A percentile compares a stretch with the other conserved stretches of the same genome.
phyloP scores from a whole-genome alignment of 495 filamentous ascomycete genomes.

The Rhypophila decipiens region DNA sequence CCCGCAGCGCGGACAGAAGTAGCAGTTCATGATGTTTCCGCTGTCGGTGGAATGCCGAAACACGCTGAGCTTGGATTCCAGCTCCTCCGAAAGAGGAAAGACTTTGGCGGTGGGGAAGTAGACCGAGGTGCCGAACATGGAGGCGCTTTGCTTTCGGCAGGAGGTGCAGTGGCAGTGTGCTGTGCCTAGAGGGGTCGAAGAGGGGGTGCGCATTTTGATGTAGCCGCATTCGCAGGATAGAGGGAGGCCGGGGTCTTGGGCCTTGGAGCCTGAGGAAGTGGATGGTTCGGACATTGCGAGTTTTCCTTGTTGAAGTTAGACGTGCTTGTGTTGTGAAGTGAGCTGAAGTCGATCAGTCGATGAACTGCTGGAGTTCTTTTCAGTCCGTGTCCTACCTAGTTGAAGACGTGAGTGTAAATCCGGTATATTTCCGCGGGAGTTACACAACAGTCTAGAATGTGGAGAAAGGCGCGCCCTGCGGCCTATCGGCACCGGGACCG shows the following conservation, averaged over 20 bases:
- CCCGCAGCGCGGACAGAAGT: slow-evolving; percentile 42
- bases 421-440: too few species aligned
- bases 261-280: too few species aligned
- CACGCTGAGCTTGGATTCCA: slow-evolving; percentile 19
- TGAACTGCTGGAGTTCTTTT: too few species aligned
- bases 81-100: slow-evolving; percentile 39
- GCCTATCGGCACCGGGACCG: too few species aligned
- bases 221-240: slow-evolving; percentile 47
- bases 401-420: too few species aligned
- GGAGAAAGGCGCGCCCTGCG: too few species aligned
- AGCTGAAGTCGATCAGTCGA: too few species aligned
- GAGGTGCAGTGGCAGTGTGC: slow-evolving; percentile 53
- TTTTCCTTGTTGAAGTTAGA: too few species aligned
- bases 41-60: slow-evolving; percentile 35
- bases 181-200: slow-evolving; percentile 29
- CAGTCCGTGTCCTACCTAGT: too few species aligned
- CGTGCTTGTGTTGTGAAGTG: too few species aligned
- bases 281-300: too few species aligned
- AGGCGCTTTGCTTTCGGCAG: slow-evolving; percentile 50
- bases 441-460: too few species aligned
- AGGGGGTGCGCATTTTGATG: slow-evolving; percentile 40
- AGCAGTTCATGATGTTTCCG: slow-evolving; percentile 37
- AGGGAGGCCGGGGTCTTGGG: slow-evolving; percentile 16
- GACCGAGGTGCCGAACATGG: slow-evolving; percentile 49
- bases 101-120: slow-evolving; percentile 26